Base-by-base conservation (phyloP, 176 grass and related monocot genomes). In the Eremochloa ophiuroides region DNA sequence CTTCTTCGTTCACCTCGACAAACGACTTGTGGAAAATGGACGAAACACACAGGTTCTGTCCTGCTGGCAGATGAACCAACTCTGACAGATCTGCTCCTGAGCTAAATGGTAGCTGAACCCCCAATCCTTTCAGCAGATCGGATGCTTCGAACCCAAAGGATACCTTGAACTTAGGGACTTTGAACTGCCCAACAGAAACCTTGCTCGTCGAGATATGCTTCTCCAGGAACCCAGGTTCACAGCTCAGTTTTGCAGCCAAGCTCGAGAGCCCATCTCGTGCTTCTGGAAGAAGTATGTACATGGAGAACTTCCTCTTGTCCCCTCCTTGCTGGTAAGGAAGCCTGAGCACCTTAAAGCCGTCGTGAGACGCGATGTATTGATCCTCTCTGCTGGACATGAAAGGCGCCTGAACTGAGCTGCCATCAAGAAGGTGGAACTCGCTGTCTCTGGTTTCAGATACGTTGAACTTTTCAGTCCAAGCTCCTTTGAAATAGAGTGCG, bases 1-100 rank as follows among this genome's bases (percentile, higher is more conserved):
- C 94, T 91, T 91, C 91, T 81, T 97, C 94, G 0, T 91, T 91
- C 22, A 97, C 91, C 73, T 97, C 91, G 2, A 93, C 64, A 46
- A 91, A 91, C 1, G 88, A 87, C 78, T 97, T 93, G 62, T 93
- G 94, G 29, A 89, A 87, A 74, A 93, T 33, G 28, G 88, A 87
- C 28, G 91, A 97, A 48, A 93, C 78, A 11, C 18, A 81, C 25
- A 89, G 44, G 50, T 65, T 84, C 62, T 64, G 43, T n/a, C 66
- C 85, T 20, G 18, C 14, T 0, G 77, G 34, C 4, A 74, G 85
- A 83, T 93, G 84, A 9, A 85, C 83, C 86, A 91, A 71, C 65
- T 97, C 84, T 40, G 88, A 72, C 16, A 97, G 70, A 87, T 91
- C 86, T 47, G 73, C 91, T 23, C 79, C 55, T 8, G 17, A 1